Evolutionary conservation across 805 yeast genomes (phyloP), one percentile per base, ranked within the genome.

Genomic region (Suhomyces canberraensis): DNA sequence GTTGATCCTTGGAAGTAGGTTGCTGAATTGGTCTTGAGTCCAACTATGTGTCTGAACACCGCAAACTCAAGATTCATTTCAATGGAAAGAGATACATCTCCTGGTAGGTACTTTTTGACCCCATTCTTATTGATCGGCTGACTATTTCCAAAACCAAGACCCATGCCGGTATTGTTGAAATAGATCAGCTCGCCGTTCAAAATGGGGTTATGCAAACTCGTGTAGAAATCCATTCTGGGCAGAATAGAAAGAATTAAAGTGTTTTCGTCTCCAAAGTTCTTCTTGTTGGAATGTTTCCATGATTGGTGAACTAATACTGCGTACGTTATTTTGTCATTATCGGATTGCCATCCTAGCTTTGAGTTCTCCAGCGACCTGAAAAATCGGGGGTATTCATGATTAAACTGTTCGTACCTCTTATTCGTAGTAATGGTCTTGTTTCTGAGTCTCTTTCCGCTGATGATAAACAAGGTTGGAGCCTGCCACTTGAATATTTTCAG

Each of bases 401-500:
- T 66, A 47, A 84, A 82, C 14, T 63, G 63, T 19, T 62, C 65
- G 47, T 75, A 79, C 21, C 84, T 57, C 35, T 64, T 71, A 37
- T 68, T 74, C 15, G 63, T 51, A 4, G 52, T 33, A 8, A 56
- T 50, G 0, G 70, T 61, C 38, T 60, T 60, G 25, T 51, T 35
- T 29, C 59, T 54, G 16, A 81, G 54, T 31, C 77, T 54, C 46
- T 69, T 73, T 0, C 97, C 98, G 3, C 78, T 73, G 0, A 91
- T 66, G 0, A 90, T 41, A 7, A 90, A 46, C 1, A 91, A 55
- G 0, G 95, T 77, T 0, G 96, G 95, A 0, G 95, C 93, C 47
- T 77, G 79, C 96, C 97, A 91, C 49, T 89, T 87, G 66, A 87
- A 78, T 0, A 83, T 84, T 44, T 81, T 86, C 38, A 82, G 75